Evolutionary conservation across 2,329 filamentous ascomycete species (phyloP).

Genomic region (Allantophomopsis lycopodina): DNA sequence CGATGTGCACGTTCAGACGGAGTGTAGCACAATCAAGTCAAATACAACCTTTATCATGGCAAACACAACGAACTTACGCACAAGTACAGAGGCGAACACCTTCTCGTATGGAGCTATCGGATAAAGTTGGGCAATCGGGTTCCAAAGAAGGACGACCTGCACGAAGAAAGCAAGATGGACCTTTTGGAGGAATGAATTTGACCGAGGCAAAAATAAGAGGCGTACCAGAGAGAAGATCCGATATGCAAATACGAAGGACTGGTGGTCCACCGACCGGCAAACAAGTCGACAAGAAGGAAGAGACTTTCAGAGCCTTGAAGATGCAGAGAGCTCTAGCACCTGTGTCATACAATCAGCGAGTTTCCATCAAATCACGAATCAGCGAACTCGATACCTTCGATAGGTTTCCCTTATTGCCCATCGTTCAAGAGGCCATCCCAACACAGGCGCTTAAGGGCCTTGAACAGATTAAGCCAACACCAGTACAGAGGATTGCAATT

Average conservation of each 20-base stretch:
- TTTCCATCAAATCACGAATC: constrained; percentile 37
- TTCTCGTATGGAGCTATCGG: constrained; percentile 35
- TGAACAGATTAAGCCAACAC: constrained; percentile 67
- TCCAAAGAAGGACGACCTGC: constrained; percentile 16
- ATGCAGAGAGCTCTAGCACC: constrained; percentile 76
- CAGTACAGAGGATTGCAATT: constrained; percentile 80
- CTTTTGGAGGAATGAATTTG: constrained; percentile 46
- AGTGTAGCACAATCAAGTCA: constrained; percentile 2
- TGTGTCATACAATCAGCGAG: constrained; percentile 59
- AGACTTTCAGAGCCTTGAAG: constrained; percentile 61
- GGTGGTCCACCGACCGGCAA: constrained; percentile 2
- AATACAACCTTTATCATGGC: constrained; percentile 6
- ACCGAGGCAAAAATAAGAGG: constrained; percentile 30
- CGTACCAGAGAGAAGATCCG: constrained; percentile 20
- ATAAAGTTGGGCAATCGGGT: constrained; percentile 21
- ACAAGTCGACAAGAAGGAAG: constrained; percentile 4
- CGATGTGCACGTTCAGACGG: constrained; percentile 14
- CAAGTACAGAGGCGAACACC: constrained; percentile 26
- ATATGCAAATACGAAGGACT: constrained; percentile 1
- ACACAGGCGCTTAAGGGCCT: constrained; percentile 64
- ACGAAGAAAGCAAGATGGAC: constrained; percentile 29
- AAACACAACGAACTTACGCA: constrained; percentile 7
- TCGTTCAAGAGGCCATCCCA: constrained; percentile 55
- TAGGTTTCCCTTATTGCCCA: constrained; percentile 62
- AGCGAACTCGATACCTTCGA: constrained; percentile 65